phyloP scores from a whole-genome alignment of 768 basidiomycete genomes.

The Tulasnella sp. region DNA sequence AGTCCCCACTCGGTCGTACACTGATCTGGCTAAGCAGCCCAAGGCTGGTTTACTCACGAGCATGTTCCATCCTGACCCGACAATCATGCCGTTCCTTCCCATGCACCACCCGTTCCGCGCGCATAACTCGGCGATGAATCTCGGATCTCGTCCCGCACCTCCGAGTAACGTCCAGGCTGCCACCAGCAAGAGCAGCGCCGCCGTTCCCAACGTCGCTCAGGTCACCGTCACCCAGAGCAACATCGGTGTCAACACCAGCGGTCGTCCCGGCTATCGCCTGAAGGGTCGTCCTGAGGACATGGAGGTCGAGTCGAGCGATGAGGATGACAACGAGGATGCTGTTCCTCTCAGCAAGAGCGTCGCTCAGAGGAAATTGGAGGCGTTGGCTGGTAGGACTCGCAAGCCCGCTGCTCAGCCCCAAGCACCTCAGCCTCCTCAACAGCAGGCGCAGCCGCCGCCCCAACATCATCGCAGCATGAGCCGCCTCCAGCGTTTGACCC shows the following conservation, averaged over 20 bases:
- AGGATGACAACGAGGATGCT: slow-evolving; percentile 33
- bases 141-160: slow-evolving; percentile 28
- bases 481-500: neutral
- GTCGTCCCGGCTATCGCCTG: slow-evolving; percentile 31
- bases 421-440: slow-evolving; percentile 37
- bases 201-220: slow-evolving; percentile 54
- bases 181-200: slow-evolving; percentile 56
- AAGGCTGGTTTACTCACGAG: slow-evolving; percentile 60
- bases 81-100: slow-evolving; percentile 54
- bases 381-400: slow-evolving; percentile 27
- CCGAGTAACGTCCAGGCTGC: slow-evolving; percentile 39
- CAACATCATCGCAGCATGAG: neutral
- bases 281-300: slow-evolving; percentile 30
- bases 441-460: slow-evolving; percentile 6
- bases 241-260: slow-evolving; percentile 32
- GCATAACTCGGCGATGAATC: slow-evolving; percentile 31
- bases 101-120: slow-evolving; percentile 43
- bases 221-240: slow-evolving; percentile 41
- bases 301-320: slow-evolving; percentile 33
- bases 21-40: slow-evolving; percentile 48
- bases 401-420: neutral
- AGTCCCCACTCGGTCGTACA: slow-evolving; percentile 31
- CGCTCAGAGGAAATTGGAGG: slow-evolving; percentile 33
- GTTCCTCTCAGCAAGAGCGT: slow-evolving; percentile 32
- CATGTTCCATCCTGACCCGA: slow-evolving; percentile 70